phyloP scores from a whole-genome alignment of 2,329 filamentous ascomycete genomes.

The Beauveria sp. region DNA sequence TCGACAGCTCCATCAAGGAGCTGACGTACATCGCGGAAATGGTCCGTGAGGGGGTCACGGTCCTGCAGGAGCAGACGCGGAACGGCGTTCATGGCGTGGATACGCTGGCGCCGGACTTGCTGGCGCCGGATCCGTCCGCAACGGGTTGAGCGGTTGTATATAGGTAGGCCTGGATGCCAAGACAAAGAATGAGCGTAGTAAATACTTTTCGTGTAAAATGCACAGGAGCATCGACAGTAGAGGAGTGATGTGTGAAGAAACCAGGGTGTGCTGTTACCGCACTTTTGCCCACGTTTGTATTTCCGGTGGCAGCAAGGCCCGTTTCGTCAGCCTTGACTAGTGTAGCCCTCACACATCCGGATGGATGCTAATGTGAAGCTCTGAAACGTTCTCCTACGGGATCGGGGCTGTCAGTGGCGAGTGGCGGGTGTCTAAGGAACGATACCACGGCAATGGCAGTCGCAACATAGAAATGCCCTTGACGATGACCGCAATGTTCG shows the following conservation, averaged over 20 bases:
- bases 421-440: no score
- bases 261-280: not conserved
- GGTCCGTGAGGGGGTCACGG: slow-evolving; percentile 35
- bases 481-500: no score
- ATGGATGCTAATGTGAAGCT: no score
- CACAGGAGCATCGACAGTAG: not conserved
- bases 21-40: slow-evolving; percentile 37
- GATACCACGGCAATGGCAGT: no score
- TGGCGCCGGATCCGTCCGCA: not conserved
- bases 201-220: not conserved
- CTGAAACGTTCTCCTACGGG: no score
- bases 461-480: no score
- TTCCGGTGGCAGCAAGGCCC: not conserved
- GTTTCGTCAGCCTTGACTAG: not conserved
- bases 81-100: not conserved
- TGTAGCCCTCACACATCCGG: no score
- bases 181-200: not conserved
- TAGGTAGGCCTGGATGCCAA: not conserved
- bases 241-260: not conserved
- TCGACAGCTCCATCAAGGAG: slow-evolving; percentile 34
- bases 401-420: no score
- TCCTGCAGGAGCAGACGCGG: slow-evolving; percentile 26
- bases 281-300: not conserved
- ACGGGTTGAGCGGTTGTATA: not conserved
- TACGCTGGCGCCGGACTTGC: not conserved